Conservation (phyloP, 768 basidiomycete species). For the Coprinellus micaceus region DNA sequence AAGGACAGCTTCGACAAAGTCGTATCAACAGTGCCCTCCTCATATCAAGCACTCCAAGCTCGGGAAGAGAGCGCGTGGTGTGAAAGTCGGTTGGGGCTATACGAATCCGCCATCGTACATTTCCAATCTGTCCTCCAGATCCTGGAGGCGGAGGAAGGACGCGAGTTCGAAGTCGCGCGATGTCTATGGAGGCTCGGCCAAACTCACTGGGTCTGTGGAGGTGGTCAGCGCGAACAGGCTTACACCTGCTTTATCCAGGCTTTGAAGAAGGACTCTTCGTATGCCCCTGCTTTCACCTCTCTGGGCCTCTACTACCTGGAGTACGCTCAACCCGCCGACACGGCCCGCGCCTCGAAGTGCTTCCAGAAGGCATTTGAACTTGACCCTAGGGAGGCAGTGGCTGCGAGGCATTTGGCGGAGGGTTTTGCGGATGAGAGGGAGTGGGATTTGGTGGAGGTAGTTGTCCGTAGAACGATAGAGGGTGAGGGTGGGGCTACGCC, state of each 20-base stretch:
- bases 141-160: conserved; percentile 43
- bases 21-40: conserved; percentile 41
- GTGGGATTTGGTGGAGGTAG: conserved; percentile 93
- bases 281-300: conserved; percentile 90
- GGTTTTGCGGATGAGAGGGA: conserved; percentile 91
- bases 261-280: conserved; percentile 68
- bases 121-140: conserved; percentile 46
- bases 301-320: conserved; percentile 88
- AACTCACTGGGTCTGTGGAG: conserved; percentile 71
- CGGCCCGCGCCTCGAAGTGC: conserved; percentile 84
- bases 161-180: conserved; percentile 60
- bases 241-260: conserved; percentile 78
- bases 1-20: conserved; percentile 58
- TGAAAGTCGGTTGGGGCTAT: conserved; percentile 47
- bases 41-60: conserved; percentile 55
- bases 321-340: conserved; percentile 66
- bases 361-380: conserved; percentile 98
- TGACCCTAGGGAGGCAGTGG: conserved; percentile 82
- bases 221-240: conserved; percentile 52
- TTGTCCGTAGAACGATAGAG: conserved; percentile 89
- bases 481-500: conserved; percentile 82
- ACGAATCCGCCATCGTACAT: conserved; percentile 42
- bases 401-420: conserved; percentile 79
- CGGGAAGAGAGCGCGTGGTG: conserved; percentile 89
- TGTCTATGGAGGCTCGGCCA: conserved; percentile 84